phyloP scores from a whole-genome alignment of 2,329 filamentous ascomycete genomes.

The Lasiodiplodia citricola region DNA sequence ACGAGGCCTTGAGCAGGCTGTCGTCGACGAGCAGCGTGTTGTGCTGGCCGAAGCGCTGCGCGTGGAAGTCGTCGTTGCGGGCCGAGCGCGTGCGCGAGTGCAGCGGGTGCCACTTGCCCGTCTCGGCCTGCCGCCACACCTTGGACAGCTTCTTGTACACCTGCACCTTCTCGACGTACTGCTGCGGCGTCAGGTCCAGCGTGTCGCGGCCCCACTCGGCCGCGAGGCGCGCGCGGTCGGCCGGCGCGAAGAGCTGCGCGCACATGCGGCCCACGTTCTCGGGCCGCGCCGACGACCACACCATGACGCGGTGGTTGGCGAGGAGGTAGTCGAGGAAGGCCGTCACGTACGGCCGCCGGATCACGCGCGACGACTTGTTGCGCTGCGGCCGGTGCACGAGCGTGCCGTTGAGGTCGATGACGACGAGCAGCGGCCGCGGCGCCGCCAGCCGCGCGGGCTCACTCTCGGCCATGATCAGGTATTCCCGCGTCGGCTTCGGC shows the following conservation, averaged over 20 bases:
- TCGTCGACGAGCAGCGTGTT: slow-evolving; percentile 95
- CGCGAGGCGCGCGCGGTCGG: slow-evolving; percentile 62
- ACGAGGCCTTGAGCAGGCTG: slow-evolving; percentile 76
- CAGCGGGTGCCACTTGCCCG: slow-evolving; percentile 51
- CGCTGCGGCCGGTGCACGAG: slow-evolving; percentile 72
- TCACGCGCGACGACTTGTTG: slow-evolving; percentile 56
- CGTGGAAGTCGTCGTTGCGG: background rate
- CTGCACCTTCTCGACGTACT: slow-evolving; percentile 76
- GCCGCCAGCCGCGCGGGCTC: slow-evolving; percentile 38
- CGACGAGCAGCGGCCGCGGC: slow-evolving; percentile 73
- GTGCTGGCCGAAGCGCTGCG: slow-evolving; percentile 71
- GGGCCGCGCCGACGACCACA: slow-evolving; percentile 87
- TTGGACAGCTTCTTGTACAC: slow-evolving; percentile 84
- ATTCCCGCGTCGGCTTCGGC: slow-evolving; percentile 65
- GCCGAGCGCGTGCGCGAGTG: slow-evolving; percentile 35
- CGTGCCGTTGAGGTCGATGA: slow-evolving; percentile 94
- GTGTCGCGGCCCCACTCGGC: slow-evolving; percentile 80
- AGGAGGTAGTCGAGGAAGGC: slow-evolving; percentile 77
- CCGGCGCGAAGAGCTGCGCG: slow-evolving; percentile 61
- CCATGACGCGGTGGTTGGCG: slow-evolving; percentile 75
- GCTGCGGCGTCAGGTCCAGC: slow-evolving; percentile 67
- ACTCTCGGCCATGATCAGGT: slow-evolving; percentile 62
- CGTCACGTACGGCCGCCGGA: slow-evolving; percentile 69
- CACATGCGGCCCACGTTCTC: slow-evolving; percentile 75
- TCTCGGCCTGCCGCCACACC: slow-evolving; percentile 66